Evolutionary conservation across 306 rosid species (phyloP).

Genomic region (Gynostemma pentaphyllum): DNA sequence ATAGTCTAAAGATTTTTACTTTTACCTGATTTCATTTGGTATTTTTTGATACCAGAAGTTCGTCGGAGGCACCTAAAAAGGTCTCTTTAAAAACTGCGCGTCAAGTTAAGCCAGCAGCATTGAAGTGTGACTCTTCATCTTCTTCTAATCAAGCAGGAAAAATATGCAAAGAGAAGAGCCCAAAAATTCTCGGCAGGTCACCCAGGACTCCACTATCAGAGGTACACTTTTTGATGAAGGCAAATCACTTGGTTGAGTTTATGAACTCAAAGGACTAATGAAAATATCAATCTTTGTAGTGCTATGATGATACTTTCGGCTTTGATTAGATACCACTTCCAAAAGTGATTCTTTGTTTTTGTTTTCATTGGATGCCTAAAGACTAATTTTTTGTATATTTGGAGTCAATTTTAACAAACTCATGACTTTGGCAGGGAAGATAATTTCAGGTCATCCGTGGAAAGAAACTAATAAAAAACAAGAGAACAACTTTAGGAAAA

Average conservation of each 20-base stretch:
- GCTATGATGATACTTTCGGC: not conserved
- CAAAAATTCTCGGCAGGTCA: constrained; percentile 61
- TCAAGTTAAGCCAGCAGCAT: constrained; percentile 48
- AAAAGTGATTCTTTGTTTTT: no score
- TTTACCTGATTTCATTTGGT: not conserved
- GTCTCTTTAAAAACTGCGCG: constrained; percentile 60
- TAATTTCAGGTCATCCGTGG: no score
- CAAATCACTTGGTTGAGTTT: not conserved
- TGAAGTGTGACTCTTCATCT: constrained; percentile 43
- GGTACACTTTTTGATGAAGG: constrained; percentile 28
- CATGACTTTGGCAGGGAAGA: no score
- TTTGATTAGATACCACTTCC: no score
- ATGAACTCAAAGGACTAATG: not conserved
- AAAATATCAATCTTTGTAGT: not conserved
- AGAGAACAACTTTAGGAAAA: no score
- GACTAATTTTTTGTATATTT: no score
- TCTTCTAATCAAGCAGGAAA: constrained; percentile 38
- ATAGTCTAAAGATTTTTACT: not conserved
- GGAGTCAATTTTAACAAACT: no score
- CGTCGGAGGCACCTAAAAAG: constrained; percentile 64
- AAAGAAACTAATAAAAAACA: no score
- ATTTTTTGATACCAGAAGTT: constrained; percentile 33
- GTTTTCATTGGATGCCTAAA: no score
- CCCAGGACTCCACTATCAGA: constrained; percentile 81
- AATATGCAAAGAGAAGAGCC: constrained; percentile 66